Percentiles rank a stretch among this genome's conserved stretches.
These are phyloP conservation scores for Fusarium algeriense DNA, from an alignment of 2,329 filamentous ascomycete species.

Conservation along the genomic window DNA sequence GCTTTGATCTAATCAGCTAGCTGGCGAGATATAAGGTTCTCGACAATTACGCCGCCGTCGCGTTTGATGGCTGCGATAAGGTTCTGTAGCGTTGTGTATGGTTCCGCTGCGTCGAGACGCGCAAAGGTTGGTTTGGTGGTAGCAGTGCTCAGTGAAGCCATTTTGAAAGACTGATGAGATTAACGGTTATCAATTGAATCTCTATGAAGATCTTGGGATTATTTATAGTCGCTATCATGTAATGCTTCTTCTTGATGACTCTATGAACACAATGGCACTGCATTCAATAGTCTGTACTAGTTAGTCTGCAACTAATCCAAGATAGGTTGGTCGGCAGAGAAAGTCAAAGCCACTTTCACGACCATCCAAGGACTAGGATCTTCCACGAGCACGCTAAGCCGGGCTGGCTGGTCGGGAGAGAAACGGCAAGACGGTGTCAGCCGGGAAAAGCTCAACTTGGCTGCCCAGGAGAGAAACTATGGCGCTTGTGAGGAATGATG, in stretches of 20 bases:
- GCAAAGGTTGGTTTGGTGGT: conserved; percentile 4
- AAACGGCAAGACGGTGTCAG: neutral
- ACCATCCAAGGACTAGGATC: neutral
- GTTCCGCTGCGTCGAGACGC: conserved; percentile 6
- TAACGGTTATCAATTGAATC: fast-evolving
- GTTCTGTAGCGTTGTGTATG: conserved; percentile 10
- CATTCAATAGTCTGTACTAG: neutral
- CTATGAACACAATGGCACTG: too few species aligned
- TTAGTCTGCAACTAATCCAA: neutral
- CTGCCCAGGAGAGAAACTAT: neutral
- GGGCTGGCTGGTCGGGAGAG: neutral
- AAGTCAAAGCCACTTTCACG: neutral
- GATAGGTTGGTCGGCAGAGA: conserved; percentile 11
- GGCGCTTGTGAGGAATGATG: neutral
- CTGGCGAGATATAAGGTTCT: conserved; percentile 50
- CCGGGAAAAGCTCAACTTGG: neutral
- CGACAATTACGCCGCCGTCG: conserved; percentile 55
- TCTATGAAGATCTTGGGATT: fast-evolving
- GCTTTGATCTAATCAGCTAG: conserved; percentile 52
- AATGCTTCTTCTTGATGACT: neutral
- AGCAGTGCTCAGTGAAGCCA: conserved; percentile 1
- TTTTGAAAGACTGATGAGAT: neutral
- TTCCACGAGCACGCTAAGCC: neutral
- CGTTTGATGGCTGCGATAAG: conserved; percentile 19
- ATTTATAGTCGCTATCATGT: neutral